A percentile compares a stretch with the other conserved stretches of the same genome.
Evolutionary conservation across 257 asterid species (phyloP).

Genomic region (Primulina tabacum): DNA sequence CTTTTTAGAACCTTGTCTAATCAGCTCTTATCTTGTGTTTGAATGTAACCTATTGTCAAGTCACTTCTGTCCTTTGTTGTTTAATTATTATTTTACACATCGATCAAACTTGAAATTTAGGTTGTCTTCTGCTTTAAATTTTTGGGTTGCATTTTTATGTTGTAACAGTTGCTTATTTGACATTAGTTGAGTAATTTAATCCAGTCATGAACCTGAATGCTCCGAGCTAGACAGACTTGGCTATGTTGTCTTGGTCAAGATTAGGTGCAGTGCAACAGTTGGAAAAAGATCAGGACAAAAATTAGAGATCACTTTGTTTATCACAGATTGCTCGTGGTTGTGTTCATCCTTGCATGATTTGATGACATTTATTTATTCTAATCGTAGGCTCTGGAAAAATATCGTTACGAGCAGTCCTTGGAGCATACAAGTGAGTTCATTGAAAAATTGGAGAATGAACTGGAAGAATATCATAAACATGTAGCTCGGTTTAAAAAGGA

Average conservation of each 20-base stretch:
- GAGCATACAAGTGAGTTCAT: conserved; percentile 91
- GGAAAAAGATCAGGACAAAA: conserved; percentile 1
- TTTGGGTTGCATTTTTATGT: neutral
- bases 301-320: conserved; percentile 7
- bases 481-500: conserved; percentile 51
- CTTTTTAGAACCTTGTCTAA: too few relatives aligned
- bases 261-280: neutral
- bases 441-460: conserved; percentile 84
- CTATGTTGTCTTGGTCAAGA: conserved; percentile 12
- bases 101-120: too few relatives aligned
- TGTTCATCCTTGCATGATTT: conserved; percentile 13
- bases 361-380: conserved; percentile 17
- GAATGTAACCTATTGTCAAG: too few relatives aligned
- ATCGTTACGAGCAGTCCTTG: conserved; percentile 67
- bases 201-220: conserved; percentile 2
- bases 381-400: conserved; percentile 82
- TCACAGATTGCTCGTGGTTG: conserved; percentile 1
- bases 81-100: too few relatives aligned
- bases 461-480: conserved; percentile 69
- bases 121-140: too few relatives aligned
- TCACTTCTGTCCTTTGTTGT: too few relatives aligned
- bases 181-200: neutral
- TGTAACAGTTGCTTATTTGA: neutral
- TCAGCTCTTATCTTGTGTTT: conserved; percentile 22
- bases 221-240: neutral